These are phyloP conservation scores for Fusarium begoniae DNA, from an alignment of 2,329 filamentous ascomycete species.

Conservation along the genomic window DNA sequence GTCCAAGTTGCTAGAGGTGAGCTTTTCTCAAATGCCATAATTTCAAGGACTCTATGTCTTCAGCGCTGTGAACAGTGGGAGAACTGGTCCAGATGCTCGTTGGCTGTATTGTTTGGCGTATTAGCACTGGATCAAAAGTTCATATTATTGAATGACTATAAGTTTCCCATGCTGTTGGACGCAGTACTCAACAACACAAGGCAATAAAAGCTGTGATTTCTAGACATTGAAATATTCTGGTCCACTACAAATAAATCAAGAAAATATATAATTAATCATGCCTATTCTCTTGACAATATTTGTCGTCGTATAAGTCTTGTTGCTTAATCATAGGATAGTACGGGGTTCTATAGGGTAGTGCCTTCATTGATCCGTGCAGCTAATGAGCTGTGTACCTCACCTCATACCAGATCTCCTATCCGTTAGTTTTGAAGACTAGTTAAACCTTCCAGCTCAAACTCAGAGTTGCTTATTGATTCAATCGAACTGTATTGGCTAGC, in stretches of 20 bases:
- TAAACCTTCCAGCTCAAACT: background rate
- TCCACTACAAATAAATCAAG: too few species aligned
- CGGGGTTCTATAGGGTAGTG: background rate
- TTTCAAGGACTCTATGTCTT: background rate
- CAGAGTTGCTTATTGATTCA: background rate
- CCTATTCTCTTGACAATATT: background rate
- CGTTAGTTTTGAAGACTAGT: background rate
- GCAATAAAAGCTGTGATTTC: too few species aligned
- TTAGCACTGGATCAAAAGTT: background rate
- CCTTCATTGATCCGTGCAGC: background rate
- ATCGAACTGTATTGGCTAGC: background rate
- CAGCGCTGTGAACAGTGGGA: too few species aligned
- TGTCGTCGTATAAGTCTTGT: background rate
- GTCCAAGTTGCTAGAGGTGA: background rate
- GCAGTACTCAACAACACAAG: too few species aligned
- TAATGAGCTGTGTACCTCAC: background rate
- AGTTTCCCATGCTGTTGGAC: fast-evolving
- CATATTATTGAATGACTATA: fast-evolving
- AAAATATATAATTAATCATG: too few species aligned
- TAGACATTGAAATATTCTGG: fast-evolving
- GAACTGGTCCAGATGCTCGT: background rate
- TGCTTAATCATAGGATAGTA: background rate
- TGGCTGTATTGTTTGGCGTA: background rate
- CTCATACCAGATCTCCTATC: background rate
- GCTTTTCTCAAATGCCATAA: background rate